These are phyloP conservation scores for Ceratocystis variospora DNA, from an alignment of 2,329 filamentous ascomycete species.

Conservation along the genomic window DNA sequence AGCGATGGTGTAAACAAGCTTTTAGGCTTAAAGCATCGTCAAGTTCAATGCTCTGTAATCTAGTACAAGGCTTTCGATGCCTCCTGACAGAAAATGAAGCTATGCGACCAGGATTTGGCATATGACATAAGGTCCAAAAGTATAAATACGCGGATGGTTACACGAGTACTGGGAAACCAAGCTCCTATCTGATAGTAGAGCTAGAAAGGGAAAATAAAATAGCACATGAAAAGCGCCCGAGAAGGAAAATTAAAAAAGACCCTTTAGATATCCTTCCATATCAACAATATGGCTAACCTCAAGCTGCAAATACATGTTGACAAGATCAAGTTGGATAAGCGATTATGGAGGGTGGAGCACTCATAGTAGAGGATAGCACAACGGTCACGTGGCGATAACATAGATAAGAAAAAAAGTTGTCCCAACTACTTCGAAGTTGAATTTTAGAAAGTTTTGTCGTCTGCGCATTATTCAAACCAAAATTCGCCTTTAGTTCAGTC, in stretches of 20 bases:
- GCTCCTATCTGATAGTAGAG: too few relatives aligned
- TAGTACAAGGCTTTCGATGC: conserved; percentile 1
- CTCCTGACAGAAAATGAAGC: conserved; percentile 1
- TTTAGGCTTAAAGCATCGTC: not conserved
- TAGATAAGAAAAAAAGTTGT: conserved; percentile 20
- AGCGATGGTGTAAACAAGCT: not conserved
- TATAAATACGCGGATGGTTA: not conserved
- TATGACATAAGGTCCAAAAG: conserved; percentile 3
- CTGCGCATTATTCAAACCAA: not conserved
- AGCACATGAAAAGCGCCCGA: too few relatives aligned
- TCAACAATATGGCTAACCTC: too few relatives aligned
- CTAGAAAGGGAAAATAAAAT: too few relatives aligned
- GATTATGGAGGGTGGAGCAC: not conserved
- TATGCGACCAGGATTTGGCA: conserved; percentile 3
- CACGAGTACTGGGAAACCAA: not conserved
- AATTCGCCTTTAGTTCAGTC: not conserved
- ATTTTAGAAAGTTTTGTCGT: not conserved
- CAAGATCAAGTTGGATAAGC: not conserved
- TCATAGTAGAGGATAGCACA: not conserved
- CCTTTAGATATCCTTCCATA: too few relatives aligned
- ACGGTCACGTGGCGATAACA: conserved; percentile 20
- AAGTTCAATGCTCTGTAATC: not conserved
- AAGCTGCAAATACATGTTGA: too few relatives aligned
- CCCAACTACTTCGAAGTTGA: not conserved
- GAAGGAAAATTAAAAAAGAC: too few relatives aligned